Base-by-base conservation (phyloP, 495 filamentous ascomycete genomes). In the Aspergillus campestris region DNA sequence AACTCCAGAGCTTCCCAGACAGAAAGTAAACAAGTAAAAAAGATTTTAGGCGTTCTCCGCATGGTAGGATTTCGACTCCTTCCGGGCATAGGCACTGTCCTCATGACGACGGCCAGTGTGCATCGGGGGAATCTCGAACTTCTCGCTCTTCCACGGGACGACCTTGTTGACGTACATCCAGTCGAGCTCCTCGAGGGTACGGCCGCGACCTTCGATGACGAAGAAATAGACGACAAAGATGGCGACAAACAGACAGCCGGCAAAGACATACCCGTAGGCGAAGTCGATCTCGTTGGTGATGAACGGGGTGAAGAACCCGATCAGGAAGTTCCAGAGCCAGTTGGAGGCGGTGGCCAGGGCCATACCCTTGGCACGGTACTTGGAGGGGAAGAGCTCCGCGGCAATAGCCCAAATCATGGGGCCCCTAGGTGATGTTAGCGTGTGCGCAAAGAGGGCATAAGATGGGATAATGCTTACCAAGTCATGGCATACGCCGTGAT, bases 291-390 rank as follows among this genome's bases (percentile, higher is more conserved):
- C 71, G 1, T 59, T 56, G 7, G 76, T 80, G 52, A 86, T 86
- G 58, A 83, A 80, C 0, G 85, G 81, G 0, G 86, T 87, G 65
- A 89, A 84, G 68, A 89, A 87, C 7, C 79, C 76, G 51, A 91
- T 78, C 40, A 90, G 58, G 69, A 90, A 94, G 60, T 91, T 94
- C 82, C 82, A 90, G 29, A 79, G 67, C 87, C 87, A 94, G 67
- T 91, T 94, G 34, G 78, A 77, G 10, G 83, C 78, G 2, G 88
- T 90, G 6, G 83, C 81, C 8, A 88, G 54, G 11, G 81, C 82
- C 81, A 89, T 87, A 44, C 74, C 80, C 38, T 79, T 78, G 7
- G 83, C 83, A 39, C 86, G 78, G 56, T 87, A 87, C 44, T 80
- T 74, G 35, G 79, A 76, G 6, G 87, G 87, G 63, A 87, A 92